Evolutionary conservation across 306 rosid genomes (phyloP), one percentile per base, ranked within the genome.

Genomic region (Cercis canadensis): DNA sequence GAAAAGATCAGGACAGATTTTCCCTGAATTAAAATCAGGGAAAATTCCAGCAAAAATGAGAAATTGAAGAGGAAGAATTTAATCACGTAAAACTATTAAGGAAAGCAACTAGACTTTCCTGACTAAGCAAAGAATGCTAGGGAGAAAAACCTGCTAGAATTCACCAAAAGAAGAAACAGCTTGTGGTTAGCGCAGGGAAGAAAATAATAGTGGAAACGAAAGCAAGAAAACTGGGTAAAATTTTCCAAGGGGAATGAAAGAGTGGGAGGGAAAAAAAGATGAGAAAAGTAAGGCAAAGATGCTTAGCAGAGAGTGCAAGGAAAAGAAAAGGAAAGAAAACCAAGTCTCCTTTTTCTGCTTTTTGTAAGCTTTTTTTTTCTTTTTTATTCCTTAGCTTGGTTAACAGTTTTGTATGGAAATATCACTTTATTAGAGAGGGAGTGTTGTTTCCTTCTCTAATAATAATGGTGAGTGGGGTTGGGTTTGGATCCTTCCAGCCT

Each of bases 401-500:
- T 82, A 56, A 71, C 73, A 83, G 82, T 72, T 75, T 65, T 70
- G 77, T 37, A 51, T 56, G 69, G 76, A 77, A 76, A 80, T 47
- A 53, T 54, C 80, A 69, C 88, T 88, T 85, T 75, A 80, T 78
- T 72, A 76, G 83, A 69, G 87, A 63, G 55, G 75, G 78, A 53
- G 53, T 59, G 83, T 73, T 57, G 65, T 70, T 65, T 78, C 37
- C 70, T 75, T 71, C 69, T 19, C 85, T 67, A 62, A 83, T 78
- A 88, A 88, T 83, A 85, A 81, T 78, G 67, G 85, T 59, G 77
- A 83, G 91, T 85, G 88, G 92, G 96, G 86, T 67, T 80, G 71
- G 79, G 59, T 77, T 90, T 81, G 87, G 87, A 87, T 90, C 85
- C 92, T 88, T 88, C 90, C 90, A 90, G 90, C 83, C 92, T 90